Conservation (phyloP, 306 rosid genomes). For the Castanea sativa region DNA sequence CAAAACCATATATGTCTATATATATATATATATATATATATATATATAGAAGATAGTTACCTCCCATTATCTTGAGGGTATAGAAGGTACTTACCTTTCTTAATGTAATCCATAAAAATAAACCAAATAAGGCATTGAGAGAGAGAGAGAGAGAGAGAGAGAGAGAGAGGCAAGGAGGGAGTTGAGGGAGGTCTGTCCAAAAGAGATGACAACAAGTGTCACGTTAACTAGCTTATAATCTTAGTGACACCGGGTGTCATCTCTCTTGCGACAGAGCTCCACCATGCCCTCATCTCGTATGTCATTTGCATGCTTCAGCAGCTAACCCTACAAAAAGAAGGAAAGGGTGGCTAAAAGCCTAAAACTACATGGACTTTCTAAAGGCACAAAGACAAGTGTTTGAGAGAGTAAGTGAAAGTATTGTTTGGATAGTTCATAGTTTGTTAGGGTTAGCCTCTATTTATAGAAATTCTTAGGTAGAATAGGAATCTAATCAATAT, state of each 20-base stretch:
- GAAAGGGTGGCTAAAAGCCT: too few species aligned
- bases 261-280: constrained; percentile 16
- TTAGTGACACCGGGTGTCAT: not conserved
- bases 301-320: not conserved
- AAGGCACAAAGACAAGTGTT: not conserved
- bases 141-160: not conserved
- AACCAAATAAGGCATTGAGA: too few species aligned
- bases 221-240: not conserved
- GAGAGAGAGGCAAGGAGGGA: not conserved
- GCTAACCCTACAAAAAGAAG: not conserved
- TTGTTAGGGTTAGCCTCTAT: not conserved
- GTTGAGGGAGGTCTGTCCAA: not conserved
- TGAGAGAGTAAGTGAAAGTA: not conserved
- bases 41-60: too few species aligned
- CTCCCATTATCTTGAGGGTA: too few species aligned
- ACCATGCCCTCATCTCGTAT: not conserved
- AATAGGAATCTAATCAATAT: not conserved
- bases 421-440: not conserved
- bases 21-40: too few species aligned
- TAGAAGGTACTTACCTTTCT: too few species aligned
- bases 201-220: constrained; percentile 5
- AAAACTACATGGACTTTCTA: not conserved
- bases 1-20: too few species aligned
- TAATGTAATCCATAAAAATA: too few species aligned
- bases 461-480: not conserved